Evolutionary conservation across 768 basidiomycete genomes (phyloP).

Genomic region (Tulasnella sp.): DNA sequence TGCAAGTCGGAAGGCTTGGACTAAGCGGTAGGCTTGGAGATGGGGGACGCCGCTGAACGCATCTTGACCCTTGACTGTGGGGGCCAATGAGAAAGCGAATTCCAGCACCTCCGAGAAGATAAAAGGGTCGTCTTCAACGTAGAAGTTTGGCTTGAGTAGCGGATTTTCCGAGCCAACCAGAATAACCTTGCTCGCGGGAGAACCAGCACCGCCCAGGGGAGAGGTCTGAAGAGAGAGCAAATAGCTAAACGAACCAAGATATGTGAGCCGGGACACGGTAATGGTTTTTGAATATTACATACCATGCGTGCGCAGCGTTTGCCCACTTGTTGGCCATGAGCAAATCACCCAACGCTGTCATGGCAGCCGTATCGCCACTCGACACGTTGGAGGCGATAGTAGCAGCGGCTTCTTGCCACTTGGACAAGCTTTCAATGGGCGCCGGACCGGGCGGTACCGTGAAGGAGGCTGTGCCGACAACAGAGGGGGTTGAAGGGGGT

Average conservation of each 20-base stretch:
- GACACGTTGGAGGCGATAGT: slow-evolving; percentile 70
- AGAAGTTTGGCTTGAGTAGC: slow-evolving; percentile 41
- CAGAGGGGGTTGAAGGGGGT: slow-evolving; percentile 33
- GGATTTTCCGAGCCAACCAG: slow-evolving; percentile 67
- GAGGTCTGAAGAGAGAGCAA: slow-evolving; percentile 79
- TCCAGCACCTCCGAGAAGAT: slow-evolving; percentile 87
- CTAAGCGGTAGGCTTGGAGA: slow-evolving; percentile 78
- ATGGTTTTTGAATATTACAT: slow-evolving; percentile 30
- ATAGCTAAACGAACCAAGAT: slow-evolving; percentile 47
- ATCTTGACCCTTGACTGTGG: slow-evolving; percentile 76
- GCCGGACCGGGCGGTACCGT: slow-evolving; percentile 53
- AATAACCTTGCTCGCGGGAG: slow-evolving; percentile 56
- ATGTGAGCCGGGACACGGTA: not conserved
- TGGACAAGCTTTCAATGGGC: slow-evolving; percentile 54
- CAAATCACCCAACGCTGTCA: slow-evolving; percentile 80
- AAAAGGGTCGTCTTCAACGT: slow-evolving; percentile 63
- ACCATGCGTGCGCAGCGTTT: slow-evolving; percentile 93
- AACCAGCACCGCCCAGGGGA: slow-evolving; percentile 60
- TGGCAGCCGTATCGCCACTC: slow-evolving; percentile 62
- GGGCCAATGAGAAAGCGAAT: slow-evolving; percentile 74
- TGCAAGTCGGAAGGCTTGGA: slow-evolving; percentile 65
- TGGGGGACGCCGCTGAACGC: slow-evolving; percentile 72
- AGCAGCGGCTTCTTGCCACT: slow-evolving; percentile 81
- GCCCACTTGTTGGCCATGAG: slow-evolving; percentile 61
- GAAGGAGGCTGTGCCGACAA: slow-evolving; percentile 45